phyloP scores from a whole-genome alignment of 1,139 yeast genomes.

The Groenewaldozyma sp. region DNA sequence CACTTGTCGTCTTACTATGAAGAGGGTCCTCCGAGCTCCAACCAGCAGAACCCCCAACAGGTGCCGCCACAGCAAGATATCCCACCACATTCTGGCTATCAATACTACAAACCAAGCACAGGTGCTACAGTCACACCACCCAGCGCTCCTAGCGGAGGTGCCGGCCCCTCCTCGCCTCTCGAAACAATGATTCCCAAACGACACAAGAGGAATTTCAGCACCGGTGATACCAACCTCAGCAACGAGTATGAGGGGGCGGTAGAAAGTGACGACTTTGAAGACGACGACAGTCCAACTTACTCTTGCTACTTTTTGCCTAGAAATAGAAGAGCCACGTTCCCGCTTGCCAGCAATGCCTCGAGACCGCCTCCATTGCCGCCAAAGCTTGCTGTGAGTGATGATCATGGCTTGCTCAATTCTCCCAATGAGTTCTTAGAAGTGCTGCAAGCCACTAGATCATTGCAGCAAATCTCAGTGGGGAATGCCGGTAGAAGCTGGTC shows the following conservation, averaged over 20 bases:
- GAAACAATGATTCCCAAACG: not conserved
- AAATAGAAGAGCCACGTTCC: slow-evolving; percentile 1
- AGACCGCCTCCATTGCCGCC: slow-evolving; percentile 22
- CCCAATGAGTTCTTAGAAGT: slow-evolving; percentile 31
- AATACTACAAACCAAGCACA: not conserved
- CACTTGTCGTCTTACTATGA: too few species aligned
- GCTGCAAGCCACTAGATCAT: slow-evolving; percentile 33
- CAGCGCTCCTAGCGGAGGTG: not conserved
- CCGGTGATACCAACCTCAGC: not conserved
- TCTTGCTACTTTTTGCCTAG: slow-evolving; percentile 1
- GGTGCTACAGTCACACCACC: not conserved
- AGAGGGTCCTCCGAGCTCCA: too few species aligned
- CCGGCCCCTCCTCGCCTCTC: not conserved
- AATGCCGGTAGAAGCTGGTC: slow-evolving; percentile 20
- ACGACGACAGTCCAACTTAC: not conserved
- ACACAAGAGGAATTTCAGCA: not conserved
- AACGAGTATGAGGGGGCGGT: not conserved
- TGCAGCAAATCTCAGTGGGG: slow-evolving; percentile 32
- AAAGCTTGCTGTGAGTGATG: slow-evolving; percentile 18
- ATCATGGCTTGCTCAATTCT: slow-evolving; percentile 19
- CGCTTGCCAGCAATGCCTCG: not conserved
- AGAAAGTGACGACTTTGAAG: slow-evolving; percentile 1
- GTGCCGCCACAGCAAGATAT: not conserved
- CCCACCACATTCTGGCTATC: too few species aligned
- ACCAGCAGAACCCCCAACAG: not conserved